phyloP scores from a whole-genome alignment of 2,329 filamentous ascomycete species.

The Aspergillus ochraceoroseus region DNA sequence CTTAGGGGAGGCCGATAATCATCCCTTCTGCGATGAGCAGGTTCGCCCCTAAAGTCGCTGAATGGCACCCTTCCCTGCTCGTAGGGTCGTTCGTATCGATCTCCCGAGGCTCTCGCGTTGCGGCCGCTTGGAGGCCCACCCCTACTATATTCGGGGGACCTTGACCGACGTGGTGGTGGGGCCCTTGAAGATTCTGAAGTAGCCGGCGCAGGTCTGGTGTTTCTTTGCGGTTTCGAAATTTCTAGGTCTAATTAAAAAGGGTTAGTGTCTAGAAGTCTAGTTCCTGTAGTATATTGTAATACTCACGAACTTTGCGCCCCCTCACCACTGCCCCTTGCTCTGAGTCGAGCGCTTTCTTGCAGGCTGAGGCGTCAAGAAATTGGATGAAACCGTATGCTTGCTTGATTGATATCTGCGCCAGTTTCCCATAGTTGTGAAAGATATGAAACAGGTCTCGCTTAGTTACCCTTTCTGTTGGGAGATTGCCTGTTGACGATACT shows the following conservation, averaged over 20 bases:
- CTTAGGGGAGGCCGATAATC: slow-evolving; percentile 59
- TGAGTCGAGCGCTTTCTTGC: slow-evolving; percentile 65
- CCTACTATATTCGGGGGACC: slow-evolving; percentile 59
- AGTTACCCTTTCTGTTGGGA: slow-evolving; percentile 86
- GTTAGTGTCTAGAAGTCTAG: slow-evolving; percentile 20
- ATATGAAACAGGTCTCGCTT: slow-evolving; percentile 91
- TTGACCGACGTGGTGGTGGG: slow-evolving; percentile 50
- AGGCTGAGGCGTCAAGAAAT: slow-evolving; percentile 73
- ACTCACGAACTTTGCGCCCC: slow-evolving; percentile 89
- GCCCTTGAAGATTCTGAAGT: slow-evolving; percentile 36
- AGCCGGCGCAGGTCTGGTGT: slow-evolving; percentile 54
- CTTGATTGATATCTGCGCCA: slow-evolving; percentile 94
- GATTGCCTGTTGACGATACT: slow-evolving; percentile 59
- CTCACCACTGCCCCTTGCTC: slow-evolving; percentile 78
- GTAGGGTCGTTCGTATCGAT: slow-evolving; percentile 45
- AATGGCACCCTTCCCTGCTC: slow-evolving; percentile 37
- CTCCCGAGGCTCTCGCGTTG: slow-evolving; percentile 28
- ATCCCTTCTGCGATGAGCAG: slow-evolving; percentile 50
- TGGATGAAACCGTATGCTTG: slow-evolving; percentile 97
- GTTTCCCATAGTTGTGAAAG: slow-evolving; percentile 76
- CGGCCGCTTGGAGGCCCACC: slow-evolving; percentile 33
- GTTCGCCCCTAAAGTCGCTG: slow-evolving; percentile 50
- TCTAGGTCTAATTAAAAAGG: slow-evolving; percentile 25
- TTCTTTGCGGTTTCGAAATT: slow-evolving; percentile 81
- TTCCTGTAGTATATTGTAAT: background rate